Evolutionary conservation across 345 rosid genomes (phyloP).

Genomic region (Euphorbia tirucalli): DNA sequence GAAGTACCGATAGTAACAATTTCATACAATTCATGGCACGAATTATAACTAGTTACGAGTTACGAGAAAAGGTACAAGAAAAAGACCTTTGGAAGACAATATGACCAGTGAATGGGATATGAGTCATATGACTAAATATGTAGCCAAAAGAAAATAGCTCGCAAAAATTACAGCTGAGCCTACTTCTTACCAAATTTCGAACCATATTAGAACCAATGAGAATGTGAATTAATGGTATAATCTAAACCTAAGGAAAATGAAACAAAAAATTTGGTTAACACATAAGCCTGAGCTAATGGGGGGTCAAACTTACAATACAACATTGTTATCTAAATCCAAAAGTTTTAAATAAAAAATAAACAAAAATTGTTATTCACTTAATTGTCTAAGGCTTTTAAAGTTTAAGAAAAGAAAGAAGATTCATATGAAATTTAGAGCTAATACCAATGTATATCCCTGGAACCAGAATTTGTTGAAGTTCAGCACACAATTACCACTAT

Average conservation of each 20-base stretch:
- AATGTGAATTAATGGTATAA: constrained; percentile 8
- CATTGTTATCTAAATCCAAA: constrained; percentile 1
- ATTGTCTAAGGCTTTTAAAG: constrained; percentile 28
- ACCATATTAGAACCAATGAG: neutral
- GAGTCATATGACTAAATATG: constrained; percentile 7
- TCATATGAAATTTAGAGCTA: constrained; percentile 75
- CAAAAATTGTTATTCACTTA: constrained; percentile 11
- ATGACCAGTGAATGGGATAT: neutral
- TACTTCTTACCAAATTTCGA: neutral
- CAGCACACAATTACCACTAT: constrained; percentile 99
- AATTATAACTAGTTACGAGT: too few relatives aligned
- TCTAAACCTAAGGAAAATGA: neutral
- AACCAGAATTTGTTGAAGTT: constrained; percentile 96
- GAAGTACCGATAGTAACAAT: constrained; percentile 5
- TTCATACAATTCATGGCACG: constrained; percentile 10
- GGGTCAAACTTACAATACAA: constrained; percentile 5
- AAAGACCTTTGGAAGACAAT: neutral
- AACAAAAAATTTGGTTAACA: neutral
- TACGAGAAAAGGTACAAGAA: neutral
- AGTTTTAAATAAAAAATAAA: constrained; percentile 16
- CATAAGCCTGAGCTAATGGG: neutral
- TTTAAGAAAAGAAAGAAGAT: constrained; percentile 22
- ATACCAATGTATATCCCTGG: constrained; percentile 91
- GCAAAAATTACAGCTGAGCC: neutral
- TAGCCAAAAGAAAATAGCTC: neutral